Evolutionary conservation across 106 monocot species (phyloP).

Genomic region (Triglochin maritima): DNA sequence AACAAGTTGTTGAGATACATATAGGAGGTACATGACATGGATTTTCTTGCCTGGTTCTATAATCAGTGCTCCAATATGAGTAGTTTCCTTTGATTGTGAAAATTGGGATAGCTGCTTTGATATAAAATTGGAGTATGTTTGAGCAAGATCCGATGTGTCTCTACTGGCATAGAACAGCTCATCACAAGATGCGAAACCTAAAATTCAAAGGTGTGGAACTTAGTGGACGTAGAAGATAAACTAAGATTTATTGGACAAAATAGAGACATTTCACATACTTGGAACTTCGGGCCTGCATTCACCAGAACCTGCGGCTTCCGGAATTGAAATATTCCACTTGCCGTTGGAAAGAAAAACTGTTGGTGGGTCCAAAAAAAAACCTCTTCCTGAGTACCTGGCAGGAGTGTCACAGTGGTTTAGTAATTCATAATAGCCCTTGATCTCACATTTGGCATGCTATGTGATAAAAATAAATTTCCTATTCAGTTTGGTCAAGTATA

Average conservation of each 20-base stretch:
- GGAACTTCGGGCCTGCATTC: constrained; percentile 22
- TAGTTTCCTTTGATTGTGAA: constrained; percentile 16
- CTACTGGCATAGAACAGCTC: constrained; percentile 59
- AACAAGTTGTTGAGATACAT: too few species aligned
- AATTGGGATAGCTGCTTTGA: constrained; percentile 41
- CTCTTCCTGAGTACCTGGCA: constrained; percentile 90
- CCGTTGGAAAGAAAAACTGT: constrained; percentile 37
- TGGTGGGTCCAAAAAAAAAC: constrained; percentile 81
- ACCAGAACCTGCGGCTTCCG: constrained; percentile 29
- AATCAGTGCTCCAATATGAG: constrained; percentile 66
- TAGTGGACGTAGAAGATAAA: neutral
- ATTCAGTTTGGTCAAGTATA: too few species aligned
- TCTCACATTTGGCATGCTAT: too few species aligned
- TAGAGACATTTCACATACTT: constrained; percentile 25
- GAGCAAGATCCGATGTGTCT: constrained; percentile 50
- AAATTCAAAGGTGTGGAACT: constrained; percentile 1
- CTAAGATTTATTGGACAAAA: neutral
- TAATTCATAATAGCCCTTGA: neutral
- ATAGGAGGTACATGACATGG: too few species aligned
- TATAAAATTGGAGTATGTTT: constrained; percentile 54
- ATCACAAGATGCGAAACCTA: constrained; percentile 55
- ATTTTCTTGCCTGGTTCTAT: constrained; percentile 75
- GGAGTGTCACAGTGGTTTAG: neutral
- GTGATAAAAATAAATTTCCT: too few species aligned
- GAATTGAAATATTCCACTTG: constrained; percentile 60